A percentile compares a stretch with the other conserved stretches of the same genome.
These are phyloP conservation scores for Nannochloropsis gaditana DNA, from an alignment of 108 stramenopile species.

Conservation along the genomic window DNA sequence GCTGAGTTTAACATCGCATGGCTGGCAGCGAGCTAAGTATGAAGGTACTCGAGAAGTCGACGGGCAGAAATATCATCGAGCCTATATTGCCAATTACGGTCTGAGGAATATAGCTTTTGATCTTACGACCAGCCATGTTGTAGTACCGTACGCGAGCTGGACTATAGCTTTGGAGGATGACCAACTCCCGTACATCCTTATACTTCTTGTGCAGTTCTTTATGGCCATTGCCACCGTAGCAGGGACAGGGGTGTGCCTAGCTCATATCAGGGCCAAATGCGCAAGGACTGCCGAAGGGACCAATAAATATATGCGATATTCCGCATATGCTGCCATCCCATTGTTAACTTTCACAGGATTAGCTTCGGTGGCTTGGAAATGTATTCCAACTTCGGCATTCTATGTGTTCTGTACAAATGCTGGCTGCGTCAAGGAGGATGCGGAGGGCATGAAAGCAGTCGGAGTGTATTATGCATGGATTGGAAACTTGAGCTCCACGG, in stretches of 20 bases:
- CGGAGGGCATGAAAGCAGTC: not conserved
- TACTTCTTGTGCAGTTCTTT: not conserved
- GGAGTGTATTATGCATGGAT: not conserved
- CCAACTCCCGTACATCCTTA: not conserved
- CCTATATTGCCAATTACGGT: not conserved
- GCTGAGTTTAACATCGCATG: constrained; percentile 3
- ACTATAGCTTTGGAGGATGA: not conserved
- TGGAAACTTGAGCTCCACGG: not conserved
- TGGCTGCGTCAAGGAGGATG: not conserved
- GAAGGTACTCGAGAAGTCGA: not conserved
- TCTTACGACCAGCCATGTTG: not conserved
- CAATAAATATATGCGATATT: constrained; percentile 6
- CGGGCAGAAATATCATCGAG: constrained; percentile 2
- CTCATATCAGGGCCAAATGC: not conserved
- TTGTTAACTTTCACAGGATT: not conserved
- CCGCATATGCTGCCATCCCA: constrained; percentile 16
- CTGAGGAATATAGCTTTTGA: not conserved
- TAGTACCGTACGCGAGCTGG: not conserved
- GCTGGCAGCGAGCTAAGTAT: not conserved
- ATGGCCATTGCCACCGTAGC: not conserved
- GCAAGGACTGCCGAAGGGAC: not conserved
- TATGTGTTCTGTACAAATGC: constrained; percentile 5
- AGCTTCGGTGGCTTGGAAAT: not conserved
- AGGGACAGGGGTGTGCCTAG: not conserved
- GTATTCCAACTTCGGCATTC: not conserved